Base-by-base conservation (phyloP, 2,329 filamentous ascomycete species). In the Exophiala dermatitidis region DNA sequence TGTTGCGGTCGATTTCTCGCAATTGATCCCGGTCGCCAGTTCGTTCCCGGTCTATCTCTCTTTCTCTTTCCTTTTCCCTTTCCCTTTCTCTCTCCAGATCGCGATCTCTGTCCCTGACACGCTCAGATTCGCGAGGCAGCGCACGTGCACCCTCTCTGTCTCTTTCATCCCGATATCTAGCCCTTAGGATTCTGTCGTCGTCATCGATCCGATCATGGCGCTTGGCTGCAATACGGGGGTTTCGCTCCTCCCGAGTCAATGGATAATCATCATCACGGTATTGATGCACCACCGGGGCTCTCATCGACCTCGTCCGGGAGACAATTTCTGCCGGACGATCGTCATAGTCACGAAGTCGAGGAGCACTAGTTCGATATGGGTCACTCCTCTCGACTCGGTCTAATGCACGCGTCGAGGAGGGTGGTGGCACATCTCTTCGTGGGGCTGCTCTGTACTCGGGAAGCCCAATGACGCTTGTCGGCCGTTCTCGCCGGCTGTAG, bases 401-500 rank as follows among this genome's bases (percentile, higher is more conserved):
- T 5, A 62, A 52, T 28, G 53, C 60, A 38, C 60, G 60, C 10
- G 57, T 33, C 31, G 59, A 60, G 30, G 61, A 52, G 8, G 58
- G 50, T 10, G 60, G 60, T 2, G 58, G 61, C 10, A 32, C 55
- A 9, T 63, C 60, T 46, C 60, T 54, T 46, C 62, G 52, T 3
- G 47, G 32, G 10, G 56, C 50, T 32, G 53, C 6, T 46, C 57
- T 56, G 29, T 61, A 61, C 31, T 58, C 60, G n/a, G 49, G 52
- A 8, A 54, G n/a, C 7, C 54, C 60, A 28, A 59, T 53, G 10
- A 55, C 52, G 50, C 61, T 64, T n/a, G 53, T 48, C 2, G 62
- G 62, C 4, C 62, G 54, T 43, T 64, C 62, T 34, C 57, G 58
- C 8, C 64, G 57, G 28, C 62, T 63, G 45, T 65, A 63, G 51